A percentile compares a stretch with the other conserved stretches of the same genome.
phyloP scores from a whole-genome alignment of 495 filamentous ascomycete species.

The Glonium stellatum region DNA sequence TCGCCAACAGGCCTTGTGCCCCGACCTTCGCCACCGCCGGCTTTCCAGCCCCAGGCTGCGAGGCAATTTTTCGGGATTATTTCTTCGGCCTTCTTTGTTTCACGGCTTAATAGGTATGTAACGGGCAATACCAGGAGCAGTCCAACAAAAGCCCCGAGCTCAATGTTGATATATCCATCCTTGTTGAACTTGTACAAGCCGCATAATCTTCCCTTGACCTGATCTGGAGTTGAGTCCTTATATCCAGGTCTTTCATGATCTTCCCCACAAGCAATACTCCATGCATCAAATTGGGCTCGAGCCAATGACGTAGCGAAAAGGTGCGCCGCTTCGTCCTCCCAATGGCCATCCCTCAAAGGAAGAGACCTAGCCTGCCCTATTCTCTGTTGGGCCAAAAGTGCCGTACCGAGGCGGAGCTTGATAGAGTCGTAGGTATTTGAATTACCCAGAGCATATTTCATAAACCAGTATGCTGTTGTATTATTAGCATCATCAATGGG shows the following conservation, averaged over 20 bases:
- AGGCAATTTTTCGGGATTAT: no score
- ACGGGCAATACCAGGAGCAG: background rate
- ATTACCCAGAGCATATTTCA: constrained; percentile 20
- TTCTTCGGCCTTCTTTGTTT: no score
- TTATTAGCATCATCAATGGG: background rate
- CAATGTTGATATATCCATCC: background rate
- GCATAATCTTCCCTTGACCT: background rate
- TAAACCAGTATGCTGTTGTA: constrained; percentile 17
- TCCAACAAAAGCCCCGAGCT: background rate
- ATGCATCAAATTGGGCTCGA: constrained; percentile 25
- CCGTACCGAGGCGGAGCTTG: constrained; percentile 21
- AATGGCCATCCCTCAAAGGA: constrained; percentile 19
- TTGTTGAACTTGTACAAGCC: background rate
- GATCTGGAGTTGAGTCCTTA: background rate
- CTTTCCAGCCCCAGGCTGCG: no score
- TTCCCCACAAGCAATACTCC: constrained; percentile 25
- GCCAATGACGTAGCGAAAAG: constrained; percentile 29
- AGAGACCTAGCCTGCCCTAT: constrained; percentile 19
- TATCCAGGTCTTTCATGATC: constrained; percentile 20
- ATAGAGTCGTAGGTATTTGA: constrained; percentile 29
- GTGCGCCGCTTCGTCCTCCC: constrained; percentile 23
- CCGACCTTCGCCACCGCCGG: no score
- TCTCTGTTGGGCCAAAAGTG: constrained; percentile 26
- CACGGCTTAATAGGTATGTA: background rate
- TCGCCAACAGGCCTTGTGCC: no score